phyloP scores from a whole-genome alignment of 176 grass and related monocot genomes.

The Cenchrus fungigraminus region DNA sequence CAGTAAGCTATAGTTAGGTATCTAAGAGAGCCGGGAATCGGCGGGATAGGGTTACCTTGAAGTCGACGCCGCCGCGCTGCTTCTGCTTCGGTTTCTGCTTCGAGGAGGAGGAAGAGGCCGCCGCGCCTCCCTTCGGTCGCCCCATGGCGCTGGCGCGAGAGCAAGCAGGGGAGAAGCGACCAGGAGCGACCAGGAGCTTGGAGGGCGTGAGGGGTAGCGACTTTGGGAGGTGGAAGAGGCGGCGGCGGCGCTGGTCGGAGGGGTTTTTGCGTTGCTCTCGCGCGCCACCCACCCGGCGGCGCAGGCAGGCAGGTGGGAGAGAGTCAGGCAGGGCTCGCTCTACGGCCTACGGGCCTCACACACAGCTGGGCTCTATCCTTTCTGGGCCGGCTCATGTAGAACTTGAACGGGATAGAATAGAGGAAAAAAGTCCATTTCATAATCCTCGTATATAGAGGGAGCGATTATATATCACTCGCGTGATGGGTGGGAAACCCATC shows the following conservation, averaged over 20 bases:
- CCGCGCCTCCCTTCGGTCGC: conserved; percentile 36
- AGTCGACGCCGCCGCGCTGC: conserved; percentile 67
- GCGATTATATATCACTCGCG: no score
- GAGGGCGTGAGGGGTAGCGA: background rate
- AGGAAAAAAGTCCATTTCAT: no score
- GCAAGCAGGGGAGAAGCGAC: no score
- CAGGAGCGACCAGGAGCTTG: background rate
- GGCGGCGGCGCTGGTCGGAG: background rate
- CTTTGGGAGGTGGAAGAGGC: background rate
- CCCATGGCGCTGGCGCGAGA: conserved; percentile 34
- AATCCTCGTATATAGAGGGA: no score
- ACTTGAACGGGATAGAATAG: no score
- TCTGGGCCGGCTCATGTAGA: background rate
- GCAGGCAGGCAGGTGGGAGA: background rate
- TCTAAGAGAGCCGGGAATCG: background rate
- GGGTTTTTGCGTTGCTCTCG: conserved; percentile 1
- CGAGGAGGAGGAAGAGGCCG: conserved; percentile 29
- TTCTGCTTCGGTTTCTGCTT: conserved; percentile 57
- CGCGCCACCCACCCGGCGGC: background rate
- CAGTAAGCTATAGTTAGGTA: background rate
- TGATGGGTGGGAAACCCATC: no score
- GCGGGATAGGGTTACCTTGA: conserved; percentile 48
- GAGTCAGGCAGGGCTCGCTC: background rate
- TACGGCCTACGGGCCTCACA: background rate
- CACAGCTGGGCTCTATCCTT: background rate